Conservation (phyloP, 2,329 filamentous ascomycete species). For the Penicillium olsonii region DNA sequence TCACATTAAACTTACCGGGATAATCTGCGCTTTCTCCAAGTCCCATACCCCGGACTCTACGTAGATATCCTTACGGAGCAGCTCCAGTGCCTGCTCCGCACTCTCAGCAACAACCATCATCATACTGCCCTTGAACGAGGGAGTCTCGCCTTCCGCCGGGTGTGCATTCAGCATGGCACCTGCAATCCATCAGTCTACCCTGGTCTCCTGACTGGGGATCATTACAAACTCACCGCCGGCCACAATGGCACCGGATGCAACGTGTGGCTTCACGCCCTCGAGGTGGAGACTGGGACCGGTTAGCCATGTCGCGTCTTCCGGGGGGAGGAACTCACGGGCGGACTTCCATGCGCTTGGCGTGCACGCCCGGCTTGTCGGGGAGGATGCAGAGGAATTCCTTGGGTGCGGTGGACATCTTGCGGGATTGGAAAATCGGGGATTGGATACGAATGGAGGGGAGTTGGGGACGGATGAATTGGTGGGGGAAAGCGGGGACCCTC, state of each 20-base stretch:
- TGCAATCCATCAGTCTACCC: constrained; percentile 26
- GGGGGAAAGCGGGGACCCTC: constrained; percentile 23
- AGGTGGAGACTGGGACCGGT: constrained; percentile 54
- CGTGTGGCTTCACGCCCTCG: constrained; percentile 52
- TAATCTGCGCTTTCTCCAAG: constrained; percentile 60
- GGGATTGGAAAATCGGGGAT: constrained; percentile 5
- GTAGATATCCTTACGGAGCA: constrained; percentile 74
- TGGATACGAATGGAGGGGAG: constrained; percentile 3
- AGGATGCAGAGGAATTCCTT: constrained; percentile 70
- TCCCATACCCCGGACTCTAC: constrained; percentile 76
- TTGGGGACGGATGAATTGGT: constrained; percentile 16
- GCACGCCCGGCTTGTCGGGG: constrained; percentile 64
- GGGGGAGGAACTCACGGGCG: constrained; percentile 34
- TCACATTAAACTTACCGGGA: constrained; percentile 31
- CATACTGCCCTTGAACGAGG: constrained; percentile 71
- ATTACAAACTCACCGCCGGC: constrained; percentile 59
- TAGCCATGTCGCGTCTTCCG: too few relatives aligned
- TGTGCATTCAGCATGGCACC: constrained; percentile 69
- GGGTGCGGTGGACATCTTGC: constrained; percentile 28
- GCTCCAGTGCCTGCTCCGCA: constrained; percentile 68
- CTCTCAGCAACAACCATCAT: constrained; percentile 67
- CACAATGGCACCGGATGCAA: constrained; percentile 61
- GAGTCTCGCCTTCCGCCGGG: constrained; percentile 62
- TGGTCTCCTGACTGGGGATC: neutral
- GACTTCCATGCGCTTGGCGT: constrained; percentile 61